Evolutionary conservation across 2,329 filamentous ascomycete species (phyloP).

Genomic region (Apiospora malaysiana): DNA sequence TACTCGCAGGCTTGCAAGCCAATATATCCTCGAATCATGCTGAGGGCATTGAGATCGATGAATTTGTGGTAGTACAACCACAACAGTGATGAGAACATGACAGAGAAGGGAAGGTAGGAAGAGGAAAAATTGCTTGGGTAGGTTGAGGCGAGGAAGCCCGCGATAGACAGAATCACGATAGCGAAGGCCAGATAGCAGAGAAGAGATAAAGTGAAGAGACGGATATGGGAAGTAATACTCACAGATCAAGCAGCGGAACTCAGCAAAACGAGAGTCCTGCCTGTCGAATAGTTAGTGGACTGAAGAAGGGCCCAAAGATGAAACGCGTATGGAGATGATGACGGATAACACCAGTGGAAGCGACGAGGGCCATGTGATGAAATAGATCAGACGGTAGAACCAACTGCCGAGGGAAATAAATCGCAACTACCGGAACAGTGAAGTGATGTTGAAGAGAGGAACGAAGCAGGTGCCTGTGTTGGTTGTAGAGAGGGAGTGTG

Average conservation of each 20-base stretch:
- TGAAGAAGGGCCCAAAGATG: background rate
- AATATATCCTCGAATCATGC: background rate
- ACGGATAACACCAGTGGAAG: background rate
- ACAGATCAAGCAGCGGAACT: background rate
- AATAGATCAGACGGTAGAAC: background rate
- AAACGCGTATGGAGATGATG: background rate
- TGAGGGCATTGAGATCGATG: background rate
- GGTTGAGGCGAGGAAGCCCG: background rate
- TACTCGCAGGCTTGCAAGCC: background rate
- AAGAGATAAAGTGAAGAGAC: background rate
- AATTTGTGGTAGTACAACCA: too few species aligned
- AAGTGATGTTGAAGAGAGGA: background rate
- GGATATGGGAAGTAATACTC: background rate
- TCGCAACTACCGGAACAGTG: background rate
- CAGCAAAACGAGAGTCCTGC: background rate
- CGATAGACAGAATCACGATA: background rate
- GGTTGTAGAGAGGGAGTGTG: background rate
- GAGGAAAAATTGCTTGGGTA: background rate
- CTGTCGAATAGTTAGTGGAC: background rate
- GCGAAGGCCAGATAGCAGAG: background rate
- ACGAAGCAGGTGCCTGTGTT: background rate
- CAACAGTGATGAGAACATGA: too few species aligned
- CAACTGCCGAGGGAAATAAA: background rate
- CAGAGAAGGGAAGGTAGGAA: too few species aligned
- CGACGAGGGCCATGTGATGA: background rate